These are phyloP conservation scores for Beauveria asiatica DNA, from an alignment of 2,329 filamentous ascomycete genomes.

Conservation along the genomic window DNA sequence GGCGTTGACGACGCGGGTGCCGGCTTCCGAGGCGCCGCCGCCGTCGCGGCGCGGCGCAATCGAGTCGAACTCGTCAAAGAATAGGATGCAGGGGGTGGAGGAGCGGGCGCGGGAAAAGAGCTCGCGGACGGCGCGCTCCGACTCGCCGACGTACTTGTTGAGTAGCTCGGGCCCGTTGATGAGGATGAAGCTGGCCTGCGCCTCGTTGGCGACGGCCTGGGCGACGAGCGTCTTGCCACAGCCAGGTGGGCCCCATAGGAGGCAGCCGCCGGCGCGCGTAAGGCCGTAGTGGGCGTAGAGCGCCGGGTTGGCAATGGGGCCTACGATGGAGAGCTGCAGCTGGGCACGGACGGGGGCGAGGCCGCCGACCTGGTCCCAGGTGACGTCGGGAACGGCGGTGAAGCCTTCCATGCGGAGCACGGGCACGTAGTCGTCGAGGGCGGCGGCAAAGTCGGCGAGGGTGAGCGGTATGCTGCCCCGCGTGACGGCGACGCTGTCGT, in stretches of 20 bases:
- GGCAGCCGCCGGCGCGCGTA: conserved; percentile 71
- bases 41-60: conserved; percentile 74
- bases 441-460: conserved; percentile 57
- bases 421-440: conserved; percentile 54
- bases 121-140: conserved; percentile 83
- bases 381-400: conserved; percentile 85
- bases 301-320: conserved; percentile 76
- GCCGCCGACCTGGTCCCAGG: conserved; percentile 87
- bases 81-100: conserved; percentile 85
- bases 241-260: conserved; percentile 93
- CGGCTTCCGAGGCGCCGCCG: conserved; percentile 65
- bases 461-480: conserved; percentile 13
- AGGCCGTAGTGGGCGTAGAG: conserved; percentile 71
- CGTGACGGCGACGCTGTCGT: neutral
- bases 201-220: conserved; percentile 92
- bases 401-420: conserved; percentile 85
- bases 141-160: conserved; percentile 97
- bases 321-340: conserved; percentile 77
- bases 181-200: conserved; percentile 94
- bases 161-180: conserved; percentile 94
- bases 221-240: conserved; percentile 95
- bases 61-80: conserved; percentile 96
- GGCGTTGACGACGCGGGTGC: conserved; percentile 86
- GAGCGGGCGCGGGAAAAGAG: conserved; percentile 83
- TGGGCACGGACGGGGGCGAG: conserved; percentile 70